Evolutionary conservation across 2,329 filamentous ascomycete genomes (phyloP).

Genomic region (Clonostachys rosea): DNA sequence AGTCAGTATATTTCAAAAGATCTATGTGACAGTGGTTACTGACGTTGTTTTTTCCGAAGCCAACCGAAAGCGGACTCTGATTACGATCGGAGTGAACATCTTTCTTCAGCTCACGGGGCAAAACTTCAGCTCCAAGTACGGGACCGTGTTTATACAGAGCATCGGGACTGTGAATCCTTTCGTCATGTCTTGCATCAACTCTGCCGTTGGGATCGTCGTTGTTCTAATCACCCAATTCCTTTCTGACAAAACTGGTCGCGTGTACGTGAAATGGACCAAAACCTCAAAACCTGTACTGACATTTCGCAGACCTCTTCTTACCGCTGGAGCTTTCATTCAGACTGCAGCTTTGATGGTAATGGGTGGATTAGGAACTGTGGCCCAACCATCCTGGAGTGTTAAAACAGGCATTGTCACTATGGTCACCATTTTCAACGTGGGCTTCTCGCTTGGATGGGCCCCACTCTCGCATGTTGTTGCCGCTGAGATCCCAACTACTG

Average conservation of each 20-base stretch:
- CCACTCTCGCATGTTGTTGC: conserved; percentile 26
- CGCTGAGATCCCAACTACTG: conserved; percentile 21
- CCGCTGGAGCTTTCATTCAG: conserved; percentile 18
- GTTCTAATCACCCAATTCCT: conserved; percentile 8
- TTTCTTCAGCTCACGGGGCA: conserved; percentile 21
- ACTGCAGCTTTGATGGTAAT: conserved; percentile 21
- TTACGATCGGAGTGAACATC: conserved; percentile 17
- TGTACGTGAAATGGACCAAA: background rate
- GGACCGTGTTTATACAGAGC: conserved; percentile 18
- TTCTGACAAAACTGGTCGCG: conserved; percentile 10
- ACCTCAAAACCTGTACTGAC: too few relatives aligned
- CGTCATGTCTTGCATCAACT: conserved; percentile 11
- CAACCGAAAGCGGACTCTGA: conserved; percentile 13
- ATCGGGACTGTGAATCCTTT: conserved; percentile 20
- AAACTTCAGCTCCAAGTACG: conserved; percentile 18
- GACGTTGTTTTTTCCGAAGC: background rate
- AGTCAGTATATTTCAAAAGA: too few relatives aligned
- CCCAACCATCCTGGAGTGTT: conserved; percentile 6
- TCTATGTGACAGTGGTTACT: background rate
- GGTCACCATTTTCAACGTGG: conserved; percentile 19
- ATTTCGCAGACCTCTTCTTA: conserved; percentile 5
- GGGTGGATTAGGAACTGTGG: conserved; percentile 24
- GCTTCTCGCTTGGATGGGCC: conserved; percentile 24
- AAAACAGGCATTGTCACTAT: conserved; percentile 16
- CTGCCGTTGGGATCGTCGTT: conserved; percentile 10